Evolutionary conservation across 208 protist genomes (phyloP).

Genomic region (Herpetomonas samuelpessoai): DNA sequence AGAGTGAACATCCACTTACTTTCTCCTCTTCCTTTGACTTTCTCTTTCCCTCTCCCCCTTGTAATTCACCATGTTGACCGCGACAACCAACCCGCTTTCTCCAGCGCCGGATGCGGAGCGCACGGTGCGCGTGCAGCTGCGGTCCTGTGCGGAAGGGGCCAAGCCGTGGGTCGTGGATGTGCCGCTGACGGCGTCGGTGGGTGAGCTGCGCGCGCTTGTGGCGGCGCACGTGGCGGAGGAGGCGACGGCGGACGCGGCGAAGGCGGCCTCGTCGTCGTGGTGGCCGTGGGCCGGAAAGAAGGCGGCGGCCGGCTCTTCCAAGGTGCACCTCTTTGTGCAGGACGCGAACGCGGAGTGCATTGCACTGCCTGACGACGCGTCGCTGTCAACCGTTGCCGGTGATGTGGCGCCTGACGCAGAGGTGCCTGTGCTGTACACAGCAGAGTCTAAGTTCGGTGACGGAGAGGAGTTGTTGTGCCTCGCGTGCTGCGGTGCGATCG

Average conservation of each 20-base stretch:
- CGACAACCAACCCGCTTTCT: too few relatives aligned
- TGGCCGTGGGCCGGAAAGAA: not conserved
- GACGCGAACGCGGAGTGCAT: not conserved
- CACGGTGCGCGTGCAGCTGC: not conserved
- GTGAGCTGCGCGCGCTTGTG: not conserved
- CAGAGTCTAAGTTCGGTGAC: constrained; percentile 4
- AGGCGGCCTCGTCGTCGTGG: not conserved
- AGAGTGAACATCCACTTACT: too few relatives aligned
- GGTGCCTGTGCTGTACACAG: constrained; percentile 1
- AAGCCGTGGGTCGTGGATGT: not conserved
- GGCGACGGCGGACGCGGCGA: not conserved
- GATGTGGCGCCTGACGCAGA: not conserved
- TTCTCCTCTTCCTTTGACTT: too few relatives aligned
- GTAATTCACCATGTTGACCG: too few relatives aligned
- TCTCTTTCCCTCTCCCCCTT: too few relatives aligned
- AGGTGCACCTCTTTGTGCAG: not conserved
- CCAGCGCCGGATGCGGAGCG: not conserved
- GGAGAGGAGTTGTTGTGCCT: constrained; percentile 3
- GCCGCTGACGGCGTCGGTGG: not conserved
- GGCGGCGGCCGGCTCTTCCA: not conserved
- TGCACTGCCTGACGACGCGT: not conserved
- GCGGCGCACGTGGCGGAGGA: not conserved
- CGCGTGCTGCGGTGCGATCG: constrained; percentile 3
- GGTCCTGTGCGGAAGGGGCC: not conserved
- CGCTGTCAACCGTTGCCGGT: not conserved